Evolutionary conservation across 208 protist genomes (phyloP), one percentile per base, ranked within the genome.

Genomic region (Sergeia podlipaevii): DNA sequence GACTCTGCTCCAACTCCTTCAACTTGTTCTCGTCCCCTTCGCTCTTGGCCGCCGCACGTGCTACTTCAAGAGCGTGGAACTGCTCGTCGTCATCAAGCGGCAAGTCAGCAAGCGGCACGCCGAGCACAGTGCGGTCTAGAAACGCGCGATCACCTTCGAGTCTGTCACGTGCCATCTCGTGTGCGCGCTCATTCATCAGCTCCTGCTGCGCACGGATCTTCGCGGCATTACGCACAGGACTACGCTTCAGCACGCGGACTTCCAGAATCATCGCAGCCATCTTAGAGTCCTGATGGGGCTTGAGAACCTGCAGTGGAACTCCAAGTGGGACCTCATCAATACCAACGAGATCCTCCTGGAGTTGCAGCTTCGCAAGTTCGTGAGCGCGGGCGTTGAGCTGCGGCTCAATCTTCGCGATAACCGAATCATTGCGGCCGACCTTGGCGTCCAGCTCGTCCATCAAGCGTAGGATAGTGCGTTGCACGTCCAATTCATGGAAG

Each of bases 11-110:
- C 29, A 93, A 52, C n/a, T 55, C 65, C 39, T 39, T 49, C 0
- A 85, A 55, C n/a, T 38, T 36, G 26, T 26, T 43, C 17, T 28
- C 56, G 57, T 65, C 47, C 49, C 54, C 45, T 0, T 53, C 41
- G 20, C 60, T 44, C 60, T 80, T 80, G 30, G 56, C 60, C 24
- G 56, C 50, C 6, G 58, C 61, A 24, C 77, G 67, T 42, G 66
- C 17, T 39, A 75, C 76, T 68, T 86, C 83, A 33, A 69, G 56
- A 1, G 64, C 56, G 53, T 80, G 71, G 54, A 91, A 91, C 8
- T 30, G 42, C 10, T 33, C 24, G 33, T 91, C 83, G 11, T 53
- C 62, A 42, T 87, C 76, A 18, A 91, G 70, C 3, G 75, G 78
- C 6, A 91, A 60, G 3, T 80, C 70, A 3, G 52, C 46, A 13